Evolutionary conservation across 805 yeast genomes (phyloP), one percentile per base, ranked within the genome.

Genomic region (Cyberlindnera euphorbiiphila): DNA sequence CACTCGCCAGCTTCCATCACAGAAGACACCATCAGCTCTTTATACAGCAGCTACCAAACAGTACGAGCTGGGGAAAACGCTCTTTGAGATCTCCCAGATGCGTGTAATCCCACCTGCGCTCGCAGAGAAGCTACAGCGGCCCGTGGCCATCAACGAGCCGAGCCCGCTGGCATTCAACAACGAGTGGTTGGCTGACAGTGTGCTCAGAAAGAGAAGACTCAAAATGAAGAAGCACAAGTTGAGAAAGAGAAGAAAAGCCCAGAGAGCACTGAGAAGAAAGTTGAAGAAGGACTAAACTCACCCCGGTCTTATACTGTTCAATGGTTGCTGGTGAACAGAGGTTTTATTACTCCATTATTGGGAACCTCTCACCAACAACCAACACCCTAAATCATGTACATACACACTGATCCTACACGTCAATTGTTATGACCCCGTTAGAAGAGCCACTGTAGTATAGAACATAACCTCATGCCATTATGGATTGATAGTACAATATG

Each of bases 201-300:
- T 85, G 24, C 65, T 81, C 62, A 75, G 93, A 62, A 85, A 85
- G 59, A 80, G 98, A 69, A 77, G 85, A 65, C 78, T 85, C 62
- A 91, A 88, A 74, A 93, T 93, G 97, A 93, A 91, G 77, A 86
- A 89, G 60, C 98, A 93, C 66, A 93, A 93, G 71, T 73, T 87
- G 61, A 84, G 93, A 70, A 93, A 93, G 81, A 85, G 98, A 76
- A 84, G 97, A 77, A 88, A 81, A 76, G 85, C 81, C 31, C 95
- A 89, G 64, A 76, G 94, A 62, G 83, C 93, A 12, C 69, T 81
- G 59, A 81, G 75, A 74, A 78, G 78, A 62, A 82, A 81, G 62
- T 34, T 54, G 34, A 53, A 54, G 46, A 53, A 53, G 46, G 57
- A 53, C 33, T 53, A 40, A 43, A 31, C 10, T 8, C 17, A 5